Percentiles rank a stretch among this genome's conserved stretches.
phyloP scores from a whole-genome alignment of 139 green algal genomes.

The Chlorella sp. region DNA sequence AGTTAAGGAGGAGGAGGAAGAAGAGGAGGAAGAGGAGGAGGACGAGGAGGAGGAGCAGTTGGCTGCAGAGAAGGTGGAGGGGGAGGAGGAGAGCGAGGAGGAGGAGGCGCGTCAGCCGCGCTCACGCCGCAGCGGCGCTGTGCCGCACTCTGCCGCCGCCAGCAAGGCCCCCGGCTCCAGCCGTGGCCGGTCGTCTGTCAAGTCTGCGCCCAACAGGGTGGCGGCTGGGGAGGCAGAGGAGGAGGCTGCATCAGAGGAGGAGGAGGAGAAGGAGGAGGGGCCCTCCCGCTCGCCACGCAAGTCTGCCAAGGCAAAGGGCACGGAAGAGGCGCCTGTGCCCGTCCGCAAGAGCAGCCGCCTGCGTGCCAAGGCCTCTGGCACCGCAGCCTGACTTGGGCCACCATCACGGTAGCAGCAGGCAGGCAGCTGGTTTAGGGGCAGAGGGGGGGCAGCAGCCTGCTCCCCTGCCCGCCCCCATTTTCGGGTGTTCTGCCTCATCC shows the following conservation, averaged over 20 bases:
- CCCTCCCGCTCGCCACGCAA: conserved; percentile 8
- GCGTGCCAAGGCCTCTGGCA: background rate
- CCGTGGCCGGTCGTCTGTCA: too few relatives aligned
- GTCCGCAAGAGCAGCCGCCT: conserved; percentile 16
- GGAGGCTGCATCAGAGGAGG: background rate
- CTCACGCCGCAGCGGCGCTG: background rate
- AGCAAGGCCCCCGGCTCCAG: background rate
- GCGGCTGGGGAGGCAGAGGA: background rate
- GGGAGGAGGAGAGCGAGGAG: background rate
- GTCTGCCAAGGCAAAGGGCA: background rate
- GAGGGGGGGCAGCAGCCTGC: background rate
- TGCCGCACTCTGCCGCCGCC: background rate
- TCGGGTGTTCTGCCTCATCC: background rate
- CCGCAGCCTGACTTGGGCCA: too few relatives aligned
- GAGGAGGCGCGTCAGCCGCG: background rate
- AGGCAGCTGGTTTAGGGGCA: too few relatives aligned
- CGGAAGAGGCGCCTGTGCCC: background rate
- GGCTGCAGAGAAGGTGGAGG: background rate
- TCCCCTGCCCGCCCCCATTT: too few relatives aligned
- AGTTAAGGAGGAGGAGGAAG: background rate
- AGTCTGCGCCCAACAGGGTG: background rate
- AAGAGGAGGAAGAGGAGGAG: background rate
- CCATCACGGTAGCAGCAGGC: too few relatives aligned
- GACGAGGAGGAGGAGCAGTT: background rate
- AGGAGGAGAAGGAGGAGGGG: background rate